phyloP scores from a whole-genome alignment of 1,284 basidiomycete species.

The Heterobasidion parviporum region DNA sequence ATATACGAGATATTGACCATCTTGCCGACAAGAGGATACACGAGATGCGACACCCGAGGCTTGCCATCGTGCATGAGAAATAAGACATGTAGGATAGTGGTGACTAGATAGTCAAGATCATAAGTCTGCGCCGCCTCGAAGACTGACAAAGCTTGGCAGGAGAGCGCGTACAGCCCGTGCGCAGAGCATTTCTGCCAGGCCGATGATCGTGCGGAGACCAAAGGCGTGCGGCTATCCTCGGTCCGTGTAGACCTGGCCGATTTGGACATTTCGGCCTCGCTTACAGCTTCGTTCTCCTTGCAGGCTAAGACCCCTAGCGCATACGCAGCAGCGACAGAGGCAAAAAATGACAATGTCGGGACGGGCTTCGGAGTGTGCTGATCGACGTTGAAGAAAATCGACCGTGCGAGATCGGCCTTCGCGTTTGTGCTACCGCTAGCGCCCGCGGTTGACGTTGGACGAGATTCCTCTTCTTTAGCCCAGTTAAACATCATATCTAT shows the following conservation, averaged over 20 bases:
- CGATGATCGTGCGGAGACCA: conserved; percentile 11
- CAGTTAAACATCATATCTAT: conserved; percentile 37
- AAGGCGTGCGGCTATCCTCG: conserved; percentile 5
- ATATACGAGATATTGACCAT: conserved; percentile 56
- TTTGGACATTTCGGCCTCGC: conserved; percentile 5
- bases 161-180: conserved; percentile 34
- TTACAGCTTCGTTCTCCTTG: conserved; percentile 15
- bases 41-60: conserved; percentile 30
- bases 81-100: conserved; percentile 45
- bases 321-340: conserved; percentile 42
- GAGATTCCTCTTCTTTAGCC: conserved; percentile 17
- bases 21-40: conserved; percentile 52
- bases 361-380: conserved; percentile 15
- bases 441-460: neutral
- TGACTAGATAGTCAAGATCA: conserved; percentile 43
- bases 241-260: conserved; percentile 8
- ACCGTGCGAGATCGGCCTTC: conserved; percentile 24
- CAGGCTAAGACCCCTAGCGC: conserved; percentile 45
- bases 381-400: conserved; percentile 25
- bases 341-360: conserved; percentile 51
- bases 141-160: conserved; percentile 34
- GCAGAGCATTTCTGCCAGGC: conserved; percentile 17
- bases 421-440: conserved; percentile 5
- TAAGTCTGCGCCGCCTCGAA: conserved; percentile 33
- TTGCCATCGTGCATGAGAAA: conserved; percentile 44